Evolutionary conservation across 345 rosid genomes (phyloP).

Genomic region (Turnera subulata): DNA sequence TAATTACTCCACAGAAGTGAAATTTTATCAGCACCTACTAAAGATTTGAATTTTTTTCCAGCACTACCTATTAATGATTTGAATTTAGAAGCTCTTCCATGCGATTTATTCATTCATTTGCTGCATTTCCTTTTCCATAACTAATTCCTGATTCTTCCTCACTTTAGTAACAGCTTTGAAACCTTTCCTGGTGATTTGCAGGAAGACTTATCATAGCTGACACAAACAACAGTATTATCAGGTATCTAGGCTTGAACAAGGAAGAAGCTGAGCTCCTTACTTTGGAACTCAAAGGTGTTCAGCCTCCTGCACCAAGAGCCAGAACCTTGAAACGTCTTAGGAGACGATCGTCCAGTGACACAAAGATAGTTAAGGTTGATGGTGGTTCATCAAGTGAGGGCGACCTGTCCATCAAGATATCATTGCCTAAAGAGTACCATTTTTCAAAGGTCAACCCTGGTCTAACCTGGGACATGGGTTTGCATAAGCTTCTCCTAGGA

Average conservation of each 20-base stretch:
- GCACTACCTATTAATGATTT: not conserved
- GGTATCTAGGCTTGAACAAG: constrained; percentile 64
- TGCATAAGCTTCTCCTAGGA: not conserved
- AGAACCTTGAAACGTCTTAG: constrained; percentile 66
- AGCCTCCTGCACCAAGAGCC: constrained; percentile 60
- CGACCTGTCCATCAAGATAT: constrained; percentile 54
- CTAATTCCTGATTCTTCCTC: too few relatives aligned
- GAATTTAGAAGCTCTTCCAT: too few relatives aligned
- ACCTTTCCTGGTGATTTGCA: constrained; percentile 28
- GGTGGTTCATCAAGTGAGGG: constrained; percentile 62
- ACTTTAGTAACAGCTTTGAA: not conserved
- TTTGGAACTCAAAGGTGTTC: constrained; percentile 78
- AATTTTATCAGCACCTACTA: not conserved
- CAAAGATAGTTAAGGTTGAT: constrained; percentile 49
- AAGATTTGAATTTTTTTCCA: not conserved
- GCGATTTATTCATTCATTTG: too few relatives aligned
- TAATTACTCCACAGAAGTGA: not conserved
- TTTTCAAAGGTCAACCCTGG: constrained; percentile 65
- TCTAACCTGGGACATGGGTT: not conserved
- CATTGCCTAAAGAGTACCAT: constrained; percentile 73
- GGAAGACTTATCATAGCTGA: constrained; percentile 81
- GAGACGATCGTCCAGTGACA: constrained; percentile 63
- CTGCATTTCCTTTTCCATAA: too few relatives aligned
- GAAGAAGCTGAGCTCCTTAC: constrained; percentile 53
- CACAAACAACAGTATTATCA: constrained; percentile 76